Percentiles rank a stretch among this genome's conserved stretches.
Conservation (phyloP, 768 basidiomycete species). For the Leccinum aurantiacum region DNA sequence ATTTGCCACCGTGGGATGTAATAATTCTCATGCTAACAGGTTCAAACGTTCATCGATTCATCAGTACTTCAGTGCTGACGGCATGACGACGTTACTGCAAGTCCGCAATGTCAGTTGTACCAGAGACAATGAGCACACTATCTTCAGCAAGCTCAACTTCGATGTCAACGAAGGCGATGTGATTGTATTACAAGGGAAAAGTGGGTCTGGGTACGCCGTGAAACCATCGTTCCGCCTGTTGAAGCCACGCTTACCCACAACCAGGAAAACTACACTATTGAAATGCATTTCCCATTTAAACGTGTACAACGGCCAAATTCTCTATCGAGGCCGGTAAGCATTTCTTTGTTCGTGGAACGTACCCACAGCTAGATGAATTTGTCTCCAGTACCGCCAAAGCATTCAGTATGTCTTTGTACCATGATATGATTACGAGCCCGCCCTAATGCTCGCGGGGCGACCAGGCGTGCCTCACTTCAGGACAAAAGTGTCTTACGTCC, state of each 20-base stretch:
- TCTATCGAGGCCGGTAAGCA: conserved; percentile 65
- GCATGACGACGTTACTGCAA: conserved; percentile 44
- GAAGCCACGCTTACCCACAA: conserved; percentile 6
- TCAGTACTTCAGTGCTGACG: background rate
- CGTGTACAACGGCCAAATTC: conserved; percentile 63
- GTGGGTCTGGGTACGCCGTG: conserved; percentile 63
- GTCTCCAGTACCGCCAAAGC: conserved; percentile 47
- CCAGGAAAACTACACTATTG: conserved; percentile 69
- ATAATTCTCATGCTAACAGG: background rate
- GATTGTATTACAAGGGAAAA: conserved; percentile 73
- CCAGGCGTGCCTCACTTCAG: conserved; percentile 78
- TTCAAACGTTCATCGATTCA: background rate
- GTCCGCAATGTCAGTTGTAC: conserved; percentile 51
- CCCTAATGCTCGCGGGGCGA: conserved; percentile 1
- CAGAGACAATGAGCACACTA: conserved; percentile 43
- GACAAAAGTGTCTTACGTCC: conserved; percentile 80
- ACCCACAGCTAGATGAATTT: background rate
- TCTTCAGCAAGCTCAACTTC: conserved; percentile 65
- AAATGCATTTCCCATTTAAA: conserved; percentile 84
- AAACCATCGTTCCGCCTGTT: background rate
- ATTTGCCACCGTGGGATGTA: conserved; percentile 20
- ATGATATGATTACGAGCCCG: background rate
- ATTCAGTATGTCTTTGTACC: conserved; percentile 39
- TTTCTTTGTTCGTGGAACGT: background rate
- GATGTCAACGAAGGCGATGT: conserved; percentile 71